Evolutionary conservation across 1,284 basidiomycete genomes (phyloP), one percentile per base, ranked within the genome.

Genomic region (Apiotrichum montevideense): DNA sequence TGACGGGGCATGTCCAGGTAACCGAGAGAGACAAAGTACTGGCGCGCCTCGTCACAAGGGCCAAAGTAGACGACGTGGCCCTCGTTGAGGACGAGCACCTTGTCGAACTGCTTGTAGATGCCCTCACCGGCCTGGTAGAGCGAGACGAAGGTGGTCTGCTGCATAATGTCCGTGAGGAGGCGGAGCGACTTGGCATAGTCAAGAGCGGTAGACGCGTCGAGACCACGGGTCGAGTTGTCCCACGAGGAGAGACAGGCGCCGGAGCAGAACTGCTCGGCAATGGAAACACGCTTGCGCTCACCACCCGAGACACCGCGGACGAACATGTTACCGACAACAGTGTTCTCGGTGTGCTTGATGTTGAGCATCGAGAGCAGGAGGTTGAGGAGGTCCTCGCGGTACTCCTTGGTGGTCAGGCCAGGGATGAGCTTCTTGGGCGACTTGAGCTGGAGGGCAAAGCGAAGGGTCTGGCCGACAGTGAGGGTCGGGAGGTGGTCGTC

Each of bases 101-200:
- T 88, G 77, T 88, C 87, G 64, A 90, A 90, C 57, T 79, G 78
- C 10, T 84, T 75, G 69, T 63, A 89, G 73, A 66, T 91, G 78
- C 74, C 87, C 83, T 76, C 74, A 53, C 85, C 82, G 40, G 83
- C 83, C 67, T 83, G 81, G 72, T 83, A 84, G 47, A 83, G 70
- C 59, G 78, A 78, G 55, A 79, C 76, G 50, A 79, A 79, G 21
- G 78, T 79, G 44, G 77, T 77, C 66, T 75, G 68, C 35, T 71
- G 55, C 66, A 66, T 73, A 53, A 82, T 77, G 64, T 83, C 81
- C 63, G 82, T 82, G 33, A 82, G 69, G 52, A 83, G 74, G 49
- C 82, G 77, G 35, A 84, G 76, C 6, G 78, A 78, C 68, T 82
- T 82, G 67, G 80, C 81, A 64, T 81, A 83, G 68, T 83, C 81